phyloP scores from a whole-genome alignment of 495 filamentous ascomycete species.

The Aspergillus conjunctus region DNA sequence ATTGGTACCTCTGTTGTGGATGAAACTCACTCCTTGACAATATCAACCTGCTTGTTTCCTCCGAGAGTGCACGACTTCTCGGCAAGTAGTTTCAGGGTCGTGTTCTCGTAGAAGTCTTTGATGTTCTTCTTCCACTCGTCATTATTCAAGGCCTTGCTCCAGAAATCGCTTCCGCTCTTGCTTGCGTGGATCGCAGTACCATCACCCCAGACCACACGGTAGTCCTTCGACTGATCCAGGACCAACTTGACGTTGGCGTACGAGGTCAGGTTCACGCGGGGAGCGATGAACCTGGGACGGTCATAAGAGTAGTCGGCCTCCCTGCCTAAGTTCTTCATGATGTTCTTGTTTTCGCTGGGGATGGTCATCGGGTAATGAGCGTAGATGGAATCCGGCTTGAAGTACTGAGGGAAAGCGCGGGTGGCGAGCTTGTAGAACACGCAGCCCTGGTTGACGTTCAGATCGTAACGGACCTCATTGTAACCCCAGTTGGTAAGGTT shows the following conservation, averaged over 20 bases:
- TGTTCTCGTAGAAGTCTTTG: slow-evolving; percentile 60
- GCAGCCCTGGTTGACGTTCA: slow-evolving; percentile 75
- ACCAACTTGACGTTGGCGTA: slow-evolving; percentile 65
- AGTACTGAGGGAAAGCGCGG: slow-evolving; percentile 77
- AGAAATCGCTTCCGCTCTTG: slow-evolving; percentile 57
- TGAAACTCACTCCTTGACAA: slow-evolving; percentile 63
- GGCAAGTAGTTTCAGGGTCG: slow-evolving; percentile 63
- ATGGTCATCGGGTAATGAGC: slow-evolving; percentile 88
- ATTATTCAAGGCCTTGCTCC: slow-evolving; percentile 48
- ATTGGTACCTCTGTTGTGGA: background rate
- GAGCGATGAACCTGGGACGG: slow-evolving; percentile 55
- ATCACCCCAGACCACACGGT: slow-evolving; percentile 64
- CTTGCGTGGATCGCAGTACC: slow-evolving; percentile 56
- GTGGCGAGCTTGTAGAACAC: slow-evolving; percentile 84
- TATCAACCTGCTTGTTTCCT: slow-evolving; percentile 68
- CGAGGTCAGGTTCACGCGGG: slow-evolving; percentile 57
- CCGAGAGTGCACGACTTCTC: slow-evolving; percentile 63
- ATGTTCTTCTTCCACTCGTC: slow-evolving; percentile 54
- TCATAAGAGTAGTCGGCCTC: slow-evolving; percentile 74
- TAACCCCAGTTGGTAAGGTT: slow-evolving; percentile 81
- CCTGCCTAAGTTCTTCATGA: slow-evolving; percentile 70
- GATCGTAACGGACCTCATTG: slow-evolving; percentile 71
- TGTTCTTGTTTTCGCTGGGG: slow-evolving; percentile 70
- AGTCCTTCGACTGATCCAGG: slow-evolving; percentile 61
- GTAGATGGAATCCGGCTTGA: slow-evolving; percentile 78